Percentiles rank a stretch among this genome's conserved stretches.
Conservation (phyloP, 2,329 filamentous ascomycete species). For the Elsinoe batatas region DNA sequence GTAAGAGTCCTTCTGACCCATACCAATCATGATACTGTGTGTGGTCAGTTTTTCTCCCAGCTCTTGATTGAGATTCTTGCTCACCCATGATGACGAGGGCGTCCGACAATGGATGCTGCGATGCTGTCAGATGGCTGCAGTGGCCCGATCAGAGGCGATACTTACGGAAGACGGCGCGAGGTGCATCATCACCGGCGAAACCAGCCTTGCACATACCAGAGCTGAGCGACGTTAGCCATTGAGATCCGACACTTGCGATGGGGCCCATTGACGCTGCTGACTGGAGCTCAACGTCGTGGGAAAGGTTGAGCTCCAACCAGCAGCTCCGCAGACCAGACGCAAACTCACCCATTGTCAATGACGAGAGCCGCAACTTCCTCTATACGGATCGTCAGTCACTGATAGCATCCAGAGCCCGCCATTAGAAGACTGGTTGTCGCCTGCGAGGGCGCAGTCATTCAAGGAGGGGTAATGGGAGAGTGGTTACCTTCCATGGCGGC, state of each 20-base stretch:
- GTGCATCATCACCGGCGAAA: constrained; percentile 99
- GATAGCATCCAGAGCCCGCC: not conserved
- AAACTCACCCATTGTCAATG: constrained; percentile 99
- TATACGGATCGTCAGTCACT: constrained; percentile 37
- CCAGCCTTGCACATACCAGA: constrained; percentile 99
- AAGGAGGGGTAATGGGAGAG: constrained; percentile 13
- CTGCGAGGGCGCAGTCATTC: constrained; percentile 10
- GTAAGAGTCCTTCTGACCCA: constrained; percentile 99
- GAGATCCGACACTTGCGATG: not conserved
- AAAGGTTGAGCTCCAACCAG: not conserved
- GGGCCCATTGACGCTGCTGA: not conserved
- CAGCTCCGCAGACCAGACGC: not conserved
- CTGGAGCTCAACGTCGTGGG: not conserved
- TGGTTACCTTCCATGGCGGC: constrained; percentile 26
- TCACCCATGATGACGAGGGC: constrained; percentile 99
- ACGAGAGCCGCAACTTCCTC: constrained; percentile 99
- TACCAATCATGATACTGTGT: constrained; percentile 98
- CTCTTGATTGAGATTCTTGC: constrained; percentile 24
- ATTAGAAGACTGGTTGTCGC: not conserved
- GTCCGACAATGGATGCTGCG: constrained; percentile 95
- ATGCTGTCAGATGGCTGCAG: constrained; percentile 21
- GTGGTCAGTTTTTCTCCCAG: constrained; percentile 29
- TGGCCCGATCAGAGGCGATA: constrained; percentile 28
- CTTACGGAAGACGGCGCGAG: constrained; percentile 99
- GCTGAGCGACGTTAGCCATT: constrained; percentile 43